phyloP scores from a whole-genome alignment of 495 filamentous ascomycete species.

The Aspergillus olivimuriae region DNA sequence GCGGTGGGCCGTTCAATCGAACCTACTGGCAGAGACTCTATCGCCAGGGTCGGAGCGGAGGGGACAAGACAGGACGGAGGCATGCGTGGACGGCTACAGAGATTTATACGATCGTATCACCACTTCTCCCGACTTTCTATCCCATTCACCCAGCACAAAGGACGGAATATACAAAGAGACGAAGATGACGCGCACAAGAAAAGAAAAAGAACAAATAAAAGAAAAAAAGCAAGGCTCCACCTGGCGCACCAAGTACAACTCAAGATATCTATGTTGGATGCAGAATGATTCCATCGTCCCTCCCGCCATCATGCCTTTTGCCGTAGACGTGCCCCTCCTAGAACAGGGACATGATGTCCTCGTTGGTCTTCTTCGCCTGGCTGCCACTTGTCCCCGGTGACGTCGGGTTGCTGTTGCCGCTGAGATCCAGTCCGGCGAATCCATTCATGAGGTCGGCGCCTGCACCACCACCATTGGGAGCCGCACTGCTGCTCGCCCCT shows the following conservation, averaged over 20 bases:
- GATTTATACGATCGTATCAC: no score
- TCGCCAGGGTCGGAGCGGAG: no score
- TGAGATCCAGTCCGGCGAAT: conserved; percentile 73
- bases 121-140: no score
- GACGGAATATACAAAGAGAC: no score
- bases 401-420: conserved; percentile 32
- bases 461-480: conserved; percentile 22
- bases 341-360: conserved; percentile 88
- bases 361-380: conserved; percentile 60
- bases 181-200: no score
- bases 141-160: no score
- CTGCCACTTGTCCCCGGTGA: conserved; percentile 19
- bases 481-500: conserved; percentile 17
- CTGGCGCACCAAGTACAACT: no score
- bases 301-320: neutral
- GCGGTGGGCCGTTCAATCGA: no score
- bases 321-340: conserved; percentile 28
- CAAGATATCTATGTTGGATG: conserved; percentile 26
- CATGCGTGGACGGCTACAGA: no score
- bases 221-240: conserved; percentile 5
- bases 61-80: no score
- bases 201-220: conserved; percentile 5
- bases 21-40: no score
- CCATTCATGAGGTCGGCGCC: conserved; percentile 70
- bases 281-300: neutral